Evolutionary conservation across 768 basidiomycete species (phyloP).

Genomic region (Boletellus emodensis): DNA sequence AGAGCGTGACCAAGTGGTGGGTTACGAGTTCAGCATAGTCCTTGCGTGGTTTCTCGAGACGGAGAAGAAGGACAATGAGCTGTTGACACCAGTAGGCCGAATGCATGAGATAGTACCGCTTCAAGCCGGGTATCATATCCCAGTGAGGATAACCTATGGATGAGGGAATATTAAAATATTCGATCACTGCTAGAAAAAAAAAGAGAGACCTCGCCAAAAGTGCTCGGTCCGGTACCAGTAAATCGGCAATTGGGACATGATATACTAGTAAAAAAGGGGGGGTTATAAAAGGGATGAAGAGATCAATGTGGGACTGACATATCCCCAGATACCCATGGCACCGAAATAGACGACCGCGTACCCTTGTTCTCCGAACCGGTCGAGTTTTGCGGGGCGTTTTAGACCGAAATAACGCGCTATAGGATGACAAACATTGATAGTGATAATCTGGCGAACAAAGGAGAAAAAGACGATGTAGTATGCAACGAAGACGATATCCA

Average conservation of each 20-base stretch:
- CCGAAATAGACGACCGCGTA: constrained; percentile 84
- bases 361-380: constrained; percentile 87
- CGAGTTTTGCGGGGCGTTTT: constrained; percentile 58
- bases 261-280: constrained; percentile 49
- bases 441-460: constrained; percentile 74
- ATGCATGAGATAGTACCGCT: constrained; percentile 92
- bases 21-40: constrained; percentile 84
- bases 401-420: constrained; percentile 72
- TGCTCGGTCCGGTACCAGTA: constrained; percentile 81
- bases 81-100: constrained; percentile 94
- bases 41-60: constrained; percentile 91
- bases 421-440: constrained; percentile 60
- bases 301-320: constrained; percentile 45
- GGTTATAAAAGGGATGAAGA: neutral
- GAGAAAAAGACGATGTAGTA: constrained; percentile 90
- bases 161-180: neutral
- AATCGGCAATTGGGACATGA: constrained; percentile 79
- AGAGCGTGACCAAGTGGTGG: constrained; percentile 92
- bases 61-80: constrained; percentile 74
- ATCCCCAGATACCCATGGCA: constrained; percentile 67
- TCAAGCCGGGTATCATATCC: constrained; percentile 81
- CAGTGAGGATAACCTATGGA: constrained; percentile 78
- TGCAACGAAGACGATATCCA: constrained; percentile 74
- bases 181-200: neutral
- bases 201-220: constrained; percentile 74